phyloP scores from a whole-genome alignment of 2,329 filamentous ascomycete genomes.

The Fusarium sp. region DNA sequence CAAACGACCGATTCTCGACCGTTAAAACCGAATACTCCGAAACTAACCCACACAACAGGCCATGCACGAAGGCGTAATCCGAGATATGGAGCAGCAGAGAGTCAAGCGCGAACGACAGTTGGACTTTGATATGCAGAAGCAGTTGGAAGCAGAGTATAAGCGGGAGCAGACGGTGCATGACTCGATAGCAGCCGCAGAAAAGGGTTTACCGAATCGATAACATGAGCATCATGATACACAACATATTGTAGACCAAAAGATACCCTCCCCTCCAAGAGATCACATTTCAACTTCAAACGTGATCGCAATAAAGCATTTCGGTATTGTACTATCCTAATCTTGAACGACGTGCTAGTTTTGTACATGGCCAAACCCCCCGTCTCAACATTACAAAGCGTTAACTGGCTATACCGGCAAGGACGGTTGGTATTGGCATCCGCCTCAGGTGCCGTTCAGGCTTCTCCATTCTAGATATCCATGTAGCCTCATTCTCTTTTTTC shows the following conservation, averaged over 20 bases:
- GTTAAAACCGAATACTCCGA: background rate
- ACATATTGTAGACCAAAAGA: conserved; percentile 19
- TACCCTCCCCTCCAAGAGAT: conserved; percentile 30
- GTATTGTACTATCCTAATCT: conserved; percentile 40
- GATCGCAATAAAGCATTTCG: conserved; percentile 38
- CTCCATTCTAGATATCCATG: conserved; percentile 17
- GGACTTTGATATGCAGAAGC: conserved; percentile 92
- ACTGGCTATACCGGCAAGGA: conserved; percentile 6
- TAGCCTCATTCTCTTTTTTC: conserved; percentile 21
- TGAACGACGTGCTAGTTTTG: conserved; percentile 31
- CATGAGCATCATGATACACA: background rate
- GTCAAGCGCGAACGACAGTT: conserved; percentile 90
- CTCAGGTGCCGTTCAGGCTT: conserved; percentile 7
- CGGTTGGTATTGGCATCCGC: conserved; percentile 10
- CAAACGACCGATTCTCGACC: background rate
- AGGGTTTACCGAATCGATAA: conserved; percentile 43
- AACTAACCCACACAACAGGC: conserved; percentile 65
- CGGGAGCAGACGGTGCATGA: conserved; percentile 83
- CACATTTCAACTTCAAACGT: conserved; percentile 10
- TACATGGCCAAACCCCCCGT: conserved; percentile 27
- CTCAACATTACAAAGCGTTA: conserved; percentile 42
- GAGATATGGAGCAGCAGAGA: conserved; percentile 93
- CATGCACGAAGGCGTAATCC: conserved; percentile 95
- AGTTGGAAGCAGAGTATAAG: conserved; percentile 88
- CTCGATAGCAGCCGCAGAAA: conserved; percentile 46